Conservation (phyloP, 306 rosid species). For the Pyrus betulifolia region DNA sequence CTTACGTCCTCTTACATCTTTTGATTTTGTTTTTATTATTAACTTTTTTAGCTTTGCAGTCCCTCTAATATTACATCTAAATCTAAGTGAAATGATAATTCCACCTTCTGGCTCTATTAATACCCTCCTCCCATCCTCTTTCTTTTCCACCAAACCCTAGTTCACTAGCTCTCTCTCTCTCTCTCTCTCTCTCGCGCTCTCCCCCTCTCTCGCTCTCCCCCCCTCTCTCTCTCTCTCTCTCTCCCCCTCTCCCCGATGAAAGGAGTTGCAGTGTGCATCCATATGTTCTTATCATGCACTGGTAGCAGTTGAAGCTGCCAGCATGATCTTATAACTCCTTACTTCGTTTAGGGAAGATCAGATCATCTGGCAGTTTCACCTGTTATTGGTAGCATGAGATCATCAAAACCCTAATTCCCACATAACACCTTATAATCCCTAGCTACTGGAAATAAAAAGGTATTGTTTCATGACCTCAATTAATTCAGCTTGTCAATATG, state of each 20-base stretch:
- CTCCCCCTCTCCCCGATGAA: neutral
- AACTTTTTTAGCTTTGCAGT: constrained; percentile 13
- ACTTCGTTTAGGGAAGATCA: constrained; percentile 58
- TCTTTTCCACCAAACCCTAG: constrained; percentile 65
- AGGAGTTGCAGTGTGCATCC: neutral
- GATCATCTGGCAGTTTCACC: constrained; percentile 99
- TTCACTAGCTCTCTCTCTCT: neutral
- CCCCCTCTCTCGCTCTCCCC: neutral
- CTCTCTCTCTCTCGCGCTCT: neutral
- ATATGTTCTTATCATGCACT: constrained; percentile 33
- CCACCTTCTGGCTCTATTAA: constrained; percentile 36
- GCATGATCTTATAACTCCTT: constrained; percentile 95
- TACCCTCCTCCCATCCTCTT: constrained; percentile 23
- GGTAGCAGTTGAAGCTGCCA: constrained; percentile 98
- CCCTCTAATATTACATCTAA: constrained; percentile 24
- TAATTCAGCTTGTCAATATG: neutral
- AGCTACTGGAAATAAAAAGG: neutral
- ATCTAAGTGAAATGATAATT: neutral
- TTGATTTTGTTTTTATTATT: constrained; percentile 19
- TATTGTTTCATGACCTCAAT: neutral
- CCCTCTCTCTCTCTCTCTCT: no score
- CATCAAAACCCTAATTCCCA: constrained; percentile 21
- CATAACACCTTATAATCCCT: neutral
- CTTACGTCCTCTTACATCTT: constrained; percentile 4
- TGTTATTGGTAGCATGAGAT: constrained; percentile 52